A percentile compares a stretch with the other conserved stretches of the same genome.
Conservation (phyloP, 2,329 filamentous ascomycete genomes). For the Phymatotrichopsis omnivora region DNA sequence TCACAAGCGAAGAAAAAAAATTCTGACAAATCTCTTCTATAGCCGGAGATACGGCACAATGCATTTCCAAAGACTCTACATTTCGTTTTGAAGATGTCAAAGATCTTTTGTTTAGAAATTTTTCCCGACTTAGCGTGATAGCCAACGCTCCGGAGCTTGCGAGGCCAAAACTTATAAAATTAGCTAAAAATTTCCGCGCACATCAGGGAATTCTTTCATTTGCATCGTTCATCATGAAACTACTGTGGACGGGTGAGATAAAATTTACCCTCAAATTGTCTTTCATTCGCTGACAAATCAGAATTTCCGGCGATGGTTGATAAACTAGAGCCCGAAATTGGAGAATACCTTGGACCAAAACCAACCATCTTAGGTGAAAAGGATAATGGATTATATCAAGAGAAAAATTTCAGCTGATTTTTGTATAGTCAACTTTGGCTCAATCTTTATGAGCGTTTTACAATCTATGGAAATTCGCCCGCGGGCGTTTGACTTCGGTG, state of each 20-base stretch:
- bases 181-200: conserved; percentile 34
- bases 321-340: conserved; percentile 19
- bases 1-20: background rate
- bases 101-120: conserved; percentile 32
- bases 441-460: background rate
- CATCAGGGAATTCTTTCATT: conserved; percentile 34
- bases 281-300: background rate
- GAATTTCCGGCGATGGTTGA: conserved; percentile 22
- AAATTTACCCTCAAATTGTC: conserved; percentile 26
- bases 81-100: conserved; percentile 35
- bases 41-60: conserved; percentile 35
- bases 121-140: conserved; percentile 20
- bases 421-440: conserved; percentile 11
- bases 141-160: conserved; percentile 24
- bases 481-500: conserved; percentile 32
- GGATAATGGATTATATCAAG: background rate
- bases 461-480: no score
- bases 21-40: background rate
- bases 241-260: conserved; percentile 32
- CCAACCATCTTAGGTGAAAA: conserved; percentile 20
- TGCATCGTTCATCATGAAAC: conserved; percentile 33
- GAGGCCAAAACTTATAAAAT: conserved; percentile 31
- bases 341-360: conserved; percentile 17
- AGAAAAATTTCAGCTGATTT: background rate
- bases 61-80: conserved; percentile 35